Percentiles rank a stretch among this genome's conserved stretches.
Evolutionary conservation across 805 yeast genomes (phyloP).

Genomic region (Jamesozyma lodderae): DNA sequence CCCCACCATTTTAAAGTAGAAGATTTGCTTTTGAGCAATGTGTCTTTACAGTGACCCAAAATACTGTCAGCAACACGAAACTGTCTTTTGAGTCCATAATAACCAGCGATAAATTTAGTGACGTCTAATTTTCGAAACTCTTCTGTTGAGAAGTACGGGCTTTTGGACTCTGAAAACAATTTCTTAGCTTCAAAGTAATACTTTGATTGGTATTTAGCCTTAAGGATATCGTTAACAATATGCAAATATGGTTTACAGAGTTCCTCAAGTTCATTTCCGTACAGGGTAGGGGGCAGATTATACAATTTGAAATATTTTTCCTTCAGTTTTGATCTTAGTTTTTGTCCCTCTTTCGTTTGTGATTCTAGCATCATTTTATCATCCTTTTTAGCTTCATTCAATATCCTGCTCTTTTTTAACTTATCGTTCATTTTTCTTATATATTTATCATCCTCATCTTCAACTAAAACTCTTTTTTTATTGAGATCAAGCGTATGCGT

Average conservation of each 20-base stretch:
- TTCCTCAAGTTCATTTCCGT: slow-evolving; percentile 26
- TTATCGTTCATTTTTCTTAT: too few relatives aligned
- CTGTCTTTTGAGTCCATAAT: slow-evolving; percentile 52
- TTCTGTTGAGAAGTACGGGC: slow-evolving; percentile 37
- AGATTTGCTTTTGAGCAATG: slow-evolving; percentile 31
- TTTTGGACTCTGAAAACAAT: slow-evolving; percentile 32
- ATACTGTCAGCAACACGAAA: slow-evolving; percentile 40
- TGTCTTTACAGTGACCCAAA: slow-evolving; percentile 23
- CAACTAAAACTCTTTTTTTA: background rate
- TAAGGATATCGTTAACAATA: slow-evolving; percentile 34
- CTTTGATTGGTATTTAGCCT: slow-evolving; percentile 38
- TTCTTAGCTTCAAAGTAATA: slow-evolving; percentile 44
- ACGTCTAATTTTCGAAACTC: slow-evolving; percentile 43
- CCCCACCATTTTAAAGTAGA: slow-evolving; percentile 55
- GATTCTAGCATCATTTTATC: too few relatives aligned
- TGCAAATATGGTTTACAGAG: slow-evolving; percentile 27
- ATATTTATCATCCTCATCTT: background rate
- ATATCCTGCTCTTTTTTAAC: background rate
- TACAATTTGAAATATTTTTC: slow-evolving; percentile 2
- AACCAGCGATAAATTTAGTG: slow-evolving; percentile 45
- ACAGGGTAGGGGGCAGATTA: slow-evolving; percentile 21
- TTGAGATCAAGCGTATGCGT: too few relatives aligned
- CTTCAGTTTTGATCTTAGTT: background rate
- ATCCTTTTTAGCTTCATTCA: background rate
- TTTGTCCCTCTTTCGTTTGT: background rate